A percentile compares a stretch with the other conserved stretches of the same genome.
Evolutionary conservation across 192 early-diverging fungal genomes (phyloP).

Genomic region (Umbelopsis ramanniana): DNA sequence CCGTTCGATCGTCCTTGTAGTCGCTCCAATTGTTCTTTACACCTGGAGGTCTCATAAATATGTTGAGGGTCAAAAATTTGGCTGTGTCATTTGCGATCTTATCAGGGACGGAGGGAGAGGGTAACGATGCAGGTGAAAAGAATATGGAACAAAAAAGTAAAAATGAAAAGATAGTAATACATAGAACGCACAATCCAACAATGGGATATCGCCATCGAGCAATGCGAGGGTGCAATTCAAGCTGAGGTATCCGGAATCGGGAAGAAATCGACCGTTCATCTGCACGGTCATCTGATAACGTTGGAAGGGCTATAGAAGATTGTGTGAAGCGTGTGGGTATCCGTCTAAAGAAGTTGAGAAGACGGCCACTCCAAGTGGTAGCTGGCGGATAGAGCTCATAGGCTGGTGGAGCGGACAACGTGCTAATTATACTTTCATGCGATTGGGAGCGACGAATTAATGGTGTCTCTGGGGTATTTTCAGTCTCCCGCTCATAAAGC

Average conservation of each 20-base stretch:
- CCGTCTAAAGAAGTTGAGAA: conserved; percentile 39
- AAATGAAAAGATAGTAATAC: conserved; percentile 25
- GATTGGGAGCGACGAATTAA: conserved; percentile 1
- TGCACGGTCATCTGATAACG: not conserved
- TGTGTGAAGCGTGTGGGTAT: conserved; percentile 27
- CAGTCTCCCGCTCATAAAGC: not conserved
- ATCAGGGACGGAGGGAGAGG: conserved; percentile 38
- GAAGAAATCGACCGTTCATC: not conserved
- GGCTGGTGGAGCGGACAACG: conserved; percentile 40
- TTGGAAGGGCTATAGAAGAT: conserved; percentile 4
- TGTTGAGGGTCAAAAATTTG: conserved; percentile 68
- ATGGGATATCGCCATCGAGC: conserved; percentile 20
- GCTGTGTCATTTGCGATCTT: conserved; percentile 33
- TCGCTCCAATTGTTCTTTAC: conserved; percentile 76
- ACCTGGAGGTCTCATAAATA: conserved; percentile 74
- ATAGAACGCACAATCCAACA: conserved; percentile 16
- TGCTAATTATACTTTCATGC: conserved; percentile 37
- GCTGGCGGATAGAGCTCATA: conserved; percentile 43
- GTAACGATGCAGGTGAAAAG: conserved; percentile 31
- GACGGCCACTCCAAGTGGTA: conserved; percentile 28
- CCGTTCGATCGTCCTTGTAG: conserved; percentile 80
- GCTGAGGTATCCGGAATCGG: conserved; percentile 3
- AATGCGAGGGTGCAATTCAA: conserved; percentile 15
- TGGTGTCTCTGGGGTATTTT: not conserved
- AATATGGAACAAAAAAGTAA: conserved; percentile 37